Base-by-base conservation (phyloP, 2,329 filamentous ascomycete species). In the Cucurbitaria berberidis region DNA sequence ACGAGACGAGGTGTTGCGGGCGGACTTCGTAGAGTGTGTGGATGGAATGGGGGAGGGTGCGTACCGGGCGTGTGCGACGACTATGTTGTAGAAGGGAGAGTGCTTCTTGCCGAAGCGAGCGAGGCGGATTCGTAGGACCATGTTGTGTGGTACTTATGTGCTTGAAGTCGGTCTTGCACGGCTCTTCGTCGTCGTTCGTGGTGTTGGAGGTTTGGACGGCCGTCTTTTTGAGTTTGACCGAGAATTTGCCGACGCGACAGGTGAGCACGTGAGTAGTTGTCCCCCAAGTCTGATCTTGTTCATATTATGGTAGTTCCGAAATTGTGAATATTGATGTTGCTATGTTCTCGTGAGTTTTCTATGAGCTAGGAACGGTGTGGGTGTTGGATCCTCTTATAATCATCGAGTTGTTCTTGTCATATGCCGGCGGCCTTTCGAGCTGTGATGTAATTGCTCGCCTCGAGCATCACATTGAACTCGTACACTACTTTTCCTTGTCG, bases 21-120 rank as follows among this genome's bases (percentile, higher is more conserved):
- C n/a, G 34, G 26, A 3, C 26, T 2, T 27, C 26, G 5, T 5
- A 13, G 27, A 21, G 21, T 3, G 10, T 5, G 10, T 39, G 18
- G 6, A n/a, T n/a, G 19, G 19, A 15, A 18, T 21, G 1, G 3
- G 3, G 36, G 36, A n/a, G n/a, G 19, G 21, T 24, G 45, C 82
- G 62, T 84, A 96, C 90, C 93, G 88, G 41, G 93, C 93, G 71
- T 98, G 93, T 15, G 92, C 86, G 61, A 99, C 90, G 63, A 98
- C 91, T 60, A 99, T 97, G 80, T 99, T 99, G 84, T 96, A 99
- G 68, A 97, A 89, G 2, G 95, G 93, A n/a, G 85, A 76, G 74
- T 96, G 93, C 62, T 85, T 86, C 76, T 89, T 91, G 73, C 93
- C 92, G 76, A 98, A 96, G 76, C 95, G 93, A 67, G 95, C 90